phyloP scores from a whole-genome alignment of 1,139 yeast genomes.

The Trichomonascaceae sp. region DNA sequence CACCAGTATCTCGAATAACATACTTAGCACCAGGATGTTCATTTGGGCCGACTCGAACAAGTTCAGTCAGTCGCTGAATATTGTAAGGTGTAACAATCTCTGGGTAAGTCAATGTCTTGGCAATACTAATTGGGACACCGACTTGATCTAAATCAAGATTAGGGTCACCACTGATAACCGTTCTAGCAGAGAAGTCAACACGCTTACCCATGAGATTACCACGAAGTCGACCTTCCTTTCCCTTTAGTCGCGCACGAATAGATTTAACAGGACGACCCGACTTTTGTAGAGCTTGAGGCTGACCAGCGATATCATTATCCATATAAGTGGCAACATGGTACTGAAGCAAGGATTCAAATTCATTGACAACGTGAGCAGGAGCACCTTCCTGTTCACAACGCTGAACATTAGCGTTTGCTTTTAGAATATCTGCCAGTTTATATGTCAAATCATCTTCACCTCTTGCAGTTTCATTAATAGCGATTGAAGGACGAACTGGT shows the following conservation, averaged over 20 bases:
- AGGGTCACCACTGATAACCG: conserved; percentile 99
- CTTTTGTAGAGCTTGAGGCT: conserved; percentile 97
- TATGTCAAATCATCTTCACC: conserved; percentile 99
- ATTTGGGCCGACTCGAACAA: conserved; percentile 95
- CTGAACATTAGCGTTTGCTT: conserved; percentile 94
- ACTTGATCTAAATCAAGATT: conserved; percentile 95
- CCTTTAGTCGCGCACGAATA: conserved; percentile 97
- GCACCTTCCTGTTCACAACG: conserved; percentile 97
- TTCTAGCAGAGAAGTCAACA: conserved; percentile 98
- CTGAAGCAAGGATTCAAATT: conserved; percentile 90
- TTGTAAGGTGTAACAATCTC: conserved; percentile 97
- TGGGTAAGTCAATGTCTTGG: conserved; percentile 91
- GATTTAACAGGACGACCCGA: conserved; percentile 98
- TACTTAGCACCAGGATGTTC: conserved; percentile 99
- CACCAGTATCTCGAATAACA: conserved; percentile 97
- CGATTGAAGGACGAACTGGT: conserved; percentile 97
- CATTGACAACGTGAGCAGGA: conserved; percentile 96
- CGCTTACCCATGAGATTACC: conserved; percentile 99
- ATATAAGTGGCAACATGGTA: conserved; percentile 99
- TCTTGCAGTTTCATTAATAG: conserved; percentile 96
- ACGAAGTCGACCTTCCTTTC: conserved; percentile 98
- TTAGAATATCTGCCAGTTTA: conserved; percentile 91
- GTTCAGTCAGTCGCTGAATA: conserved; percentile 84
- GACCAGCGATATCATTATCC: conserved; percentile 99
- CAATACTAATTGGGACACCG: conserved; percentile 96